Conservation (phyloP, 306 rosid species). For the Trifolium fragiferum region DNA sequence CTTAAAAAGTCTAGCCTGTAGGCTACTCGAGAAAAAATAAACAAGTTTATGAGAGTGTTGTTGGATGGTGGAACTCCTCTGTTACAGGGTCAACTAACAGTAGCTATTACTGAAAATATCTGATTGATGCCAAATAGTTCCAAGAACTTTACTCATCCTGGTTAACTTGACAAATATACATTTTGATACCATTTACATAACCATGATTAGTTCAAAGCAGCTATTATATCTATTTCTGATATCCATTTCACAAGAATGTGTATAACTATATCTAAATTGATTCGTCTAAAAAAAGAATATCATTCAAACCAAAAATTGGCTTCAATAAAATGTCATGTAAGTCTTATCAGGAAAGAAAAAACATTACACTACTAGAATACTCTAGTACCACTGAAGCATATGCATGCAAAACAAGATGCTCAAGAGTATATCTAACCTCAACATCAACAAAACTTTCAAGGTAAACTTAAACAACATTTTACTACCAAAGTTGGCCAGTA, state of each 20-base stretch:
- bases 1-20: too few relatives aligned
- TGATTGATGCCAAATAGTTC: not conserved
- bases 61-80: not conserved
- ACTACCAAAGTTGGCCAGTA: conserved; percentile 7
- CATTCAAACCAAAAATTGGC: not conserved
- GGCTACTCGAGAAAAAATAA: too few relatives aligned
- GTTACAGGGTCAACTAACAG: not conserved
- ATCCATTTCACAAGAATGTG: not conserved
- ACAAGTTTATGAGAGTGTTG: not conserved
- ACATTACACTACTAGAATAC: not conserved
- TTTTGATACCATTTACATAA: not conserved
- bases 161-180: not conserved
- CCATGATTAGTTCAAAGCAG: not conserved
- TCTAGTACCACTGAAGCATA: not conserved
- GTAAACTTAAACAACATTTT: conserved; percentile 25
- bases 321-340: not conserved
- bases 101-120: too few relatives aligned
- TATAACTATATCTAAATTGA: too few relatives aligned
- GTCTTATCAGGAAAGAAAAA: not conserved
- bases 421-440: too few relatives aligned
- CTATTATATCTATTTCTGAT: not conserved
- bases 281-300: too few relatives aligned
- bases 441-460: conserved; percentile 14
- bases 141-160: not conserved
- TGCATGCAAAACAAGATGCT: conserved; percentile 26